These are phyloP conservation scores for Pyrenula aspistea DNA, from an alignment of 495 filamentous ascomycete genomes.

Conservation along the genomic window DNA sequence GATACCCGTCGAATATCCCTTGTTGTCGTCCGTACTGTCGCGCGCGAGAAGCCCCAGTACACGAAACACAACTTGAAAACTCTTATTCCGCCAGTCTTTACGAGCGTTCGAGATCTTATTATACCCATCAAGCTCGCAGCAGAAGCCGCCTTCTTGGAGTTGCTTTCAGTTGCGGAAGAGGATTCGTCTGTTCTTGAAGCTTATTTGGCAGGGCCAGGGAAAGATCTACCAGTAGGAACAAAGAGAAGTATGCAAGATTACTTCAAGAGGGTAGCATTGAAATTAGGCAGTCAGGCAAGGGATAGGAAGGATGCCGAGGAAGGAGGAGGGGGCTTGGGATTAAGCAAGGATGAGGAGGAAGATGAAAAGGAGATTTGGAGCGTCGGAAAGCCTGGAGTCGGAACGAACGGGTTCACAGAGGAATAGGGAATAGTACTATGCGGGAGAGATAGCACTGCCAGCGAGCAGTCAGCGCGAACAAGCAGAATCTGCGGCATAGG, in stretches of 20 bases:
- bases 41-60: slow-evolving; percentile 61
- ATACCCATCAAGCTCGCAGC: slow-evolving; percentile 94
- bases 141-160: slow-evolving; percentile 84
- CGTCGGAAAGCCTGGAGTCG: slow-evolving; percentile 82
- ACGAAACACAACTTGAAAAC: slow-evolving; percentile 65
- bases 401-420: slow-evolving; percentile 42
- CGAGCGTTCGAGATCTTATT: slow-evolving; percentile 80
- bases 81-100: slow-evolving; percentile 75
- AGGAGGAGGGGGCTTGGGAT: slow-evolving; percentile 69
- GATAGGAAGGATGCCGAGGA: slow-evolving; percentile 86
- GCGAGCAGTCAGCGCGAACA: background rate
- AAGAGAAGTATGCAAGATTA: slow-evolving; percentile 95
- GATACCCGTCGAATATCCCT: slow-evolving; percentile 81
- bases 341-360: slow-evolving; percentile 80
- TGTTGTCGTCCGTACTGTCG: slow-evolving; percentile 79
- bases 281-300: slow-evolving; percentile 69
- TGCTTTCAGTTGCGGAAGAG: slow-evolving; percentile 84
- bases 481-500: no score
- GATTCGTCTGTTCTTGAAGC: slow-evolving; percentile 84
- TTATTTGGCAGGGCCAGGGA: slow-evolving; percentile 57
- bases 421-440: background rate
- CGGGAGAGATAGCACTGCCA: background rate
- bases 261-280: slow-evolving; percentile 82
- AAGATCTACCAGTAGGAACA: slow-evolving; percentile 48
- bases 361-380: slow-evolving; percentile 95